Base-by-base conservation (phyloP, 805 yeast species). In the Metschnikowia dekortorum region DNA sequence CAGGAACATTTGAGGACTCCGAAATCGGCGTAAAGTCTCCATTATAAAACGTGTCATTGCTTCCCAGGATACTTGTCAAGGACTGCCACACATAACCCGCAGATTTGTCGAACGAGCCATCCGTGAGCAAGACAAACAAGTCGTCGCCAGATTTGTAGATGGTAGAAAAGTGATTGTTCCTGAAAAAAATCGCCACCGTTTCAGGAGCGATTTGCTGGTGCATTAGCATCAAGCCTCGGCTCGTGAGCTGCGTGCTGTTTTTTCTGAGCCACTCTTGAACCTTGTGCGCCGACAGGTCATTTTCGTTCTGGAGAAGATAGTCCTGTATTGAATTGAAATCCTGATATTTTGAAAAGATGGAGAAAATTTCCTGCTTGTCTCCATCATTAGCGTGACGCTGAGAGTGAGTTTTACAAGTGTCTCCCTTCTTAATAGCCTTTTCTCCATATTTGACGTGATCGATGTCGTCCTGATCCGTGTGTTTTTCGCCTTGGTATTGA, bases 81-180 rank as follows among this genome's bases (percentile, higher is more conserved):
- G 87, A 79, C 62, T 87, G 91, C 98, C 98, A 92, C 7, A 89
- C 88, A 16, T 86, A 77, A 8, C 31, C 36, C n/a, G 58, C 60
- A 28, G 60, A 59, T 1, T 64, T 59, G 34, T 55, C 71, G 59
- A 81, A 85, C 3, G 94, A 89, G 13, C 75, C 70, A 62, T 94
- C 97, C 1, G 94, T 87, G 2, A 87, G 84, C 29, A 92, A 71
- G 5, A 80, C 66, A 61, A 80, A 89, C 32, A 92, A 70, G 38
- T 66, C 75, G 40, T 61, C 58, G 48, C 75, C 74, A 38, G 67
- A 68, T 60, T 83, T 84, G 57, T 74, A 78, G 9, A 91, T 63
- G 0, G 97, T 89, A 55, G 79, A 79, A 67, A 88, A 92, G 65
- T 90, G 97, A 65, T 94, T 91, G 66, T 94, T 92, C 61, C 97